Base-by-base conservation (phyloP, 2,329 filamentous ascomycete genomes). In the Elsinoe batatas region DNA sequence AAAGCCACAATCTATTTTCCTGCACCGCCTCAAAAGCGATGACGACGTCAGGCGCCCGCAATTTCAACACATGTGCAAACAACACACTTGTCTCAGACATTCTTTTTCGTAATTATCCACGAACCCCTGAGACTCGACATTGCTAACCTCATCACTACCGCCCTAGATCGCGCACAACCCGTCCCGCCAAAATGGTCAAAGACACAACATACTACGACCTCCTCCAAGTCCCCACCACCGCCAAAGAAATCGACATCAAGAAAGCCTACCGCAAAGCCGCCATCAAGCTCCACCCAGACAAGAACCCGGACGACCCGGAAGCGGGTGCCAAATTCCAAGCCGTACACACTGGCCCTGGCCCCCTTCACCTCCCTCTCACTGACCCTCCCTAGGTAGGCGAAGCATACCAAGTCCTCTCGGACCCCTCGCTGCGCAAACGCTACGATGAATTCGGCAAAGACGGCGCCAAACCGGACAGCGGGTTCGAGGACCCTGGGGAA, bases 371-470 rank as follows among this genome's bases (percentile, higher is more conserved):
- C 13, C 40, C 20, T n/a, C 20, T 42, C 13, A 20, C 66, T 61
- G 55, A 57, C 38, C 35, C 26, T 8, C 5, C 53, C 59, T 65
- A 81, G 78, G 83, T 86, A 60, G 82, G 83, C 58, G 83, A 86
- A 70, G 83, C 83, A 58, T 86, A 86, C 67, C 83, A 86, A 72
- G 87, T 98, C 51, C 83, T 98, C 60, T 93, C 87, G 67, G 87
- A 96, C 68, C 78, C 84, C 62, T 86, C 95, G 58, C 79, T 97
- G 60, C 85, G 93, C 65, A 88, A 86, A 65, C 85, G 88, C 67
- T 98, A 98, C 76, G 93, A 98, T 74, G 95, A 95, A 72, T 91
- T 84, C 77, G 93, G 93, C 69, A 97, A 97, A 74, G 93, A 98
- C 65, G 83, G 88, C 63, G 91, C 93, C 5, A 88, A 91, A 67